Conservation (phyloP, 108 stramenopile species). For the Aureococcus anophagefferens region DNA sequence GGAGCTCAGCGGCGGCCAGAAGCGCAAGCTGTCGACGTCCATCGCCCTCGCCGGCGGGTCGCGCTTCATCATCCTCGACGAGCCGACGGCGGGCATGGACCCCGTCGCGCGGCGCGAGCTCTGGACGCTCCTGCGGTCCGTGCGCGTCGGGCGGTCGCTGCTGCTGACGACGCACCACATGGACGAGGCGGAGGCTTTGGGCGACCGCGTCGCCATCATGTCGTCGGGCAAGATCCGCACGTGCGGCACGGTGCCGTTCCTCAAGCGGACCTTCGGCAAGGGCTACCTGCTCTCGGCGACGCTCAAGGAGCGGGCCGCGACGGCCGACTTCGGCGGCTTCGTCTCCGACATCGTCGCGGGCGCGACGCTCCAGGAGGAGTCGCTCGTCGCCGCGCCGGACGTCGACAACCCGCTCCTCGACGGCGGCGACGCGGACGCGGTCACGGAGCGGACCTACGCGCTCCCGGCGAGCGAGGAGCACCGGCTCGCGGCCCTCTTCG, state of each 20-base stretch:
- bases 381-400: not conserved
- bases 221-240: conserved; percentile 76
- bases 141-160: conserved; percentile 43
- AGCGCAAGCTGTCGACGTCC: conserved; percentile 53
- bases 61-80: conserved; percentile 46
- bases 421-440: not conserved
- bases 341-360: not conserved
- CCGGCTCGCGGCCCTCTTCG: too few species aligned
- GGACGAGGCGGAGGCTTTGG: conserved; percentile 76
- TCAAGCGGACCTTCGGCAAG: conserved; percentile 82
- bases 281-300: conserved; percentile 48
- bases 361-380: not conserved
- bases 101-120: conserved; percentile 44
- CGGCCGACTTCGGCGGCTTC: not conserved
- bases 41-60: conserved; percentile 38
- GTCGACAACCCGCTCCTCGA: not conserved
- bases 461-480: conserved; percentile 32
- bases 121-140: conserved; percentile 27
- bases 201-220: conserved; percentile 94
- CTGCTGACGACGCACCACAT: conserved; percentile 79
- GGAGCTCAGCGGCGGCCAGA: conserved; percentile 48
- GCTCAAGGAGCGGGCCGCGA: not conserved
- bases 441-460: not conserved
- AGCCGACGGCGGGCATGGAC: conserved; percentile 52
- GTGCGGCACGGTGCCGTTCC: conserved; percentile 70